Evolutionary conservation across 805 yeast genomes (phyloP).

Genomic region (Metschnikowia santaceciliae): DNA sequence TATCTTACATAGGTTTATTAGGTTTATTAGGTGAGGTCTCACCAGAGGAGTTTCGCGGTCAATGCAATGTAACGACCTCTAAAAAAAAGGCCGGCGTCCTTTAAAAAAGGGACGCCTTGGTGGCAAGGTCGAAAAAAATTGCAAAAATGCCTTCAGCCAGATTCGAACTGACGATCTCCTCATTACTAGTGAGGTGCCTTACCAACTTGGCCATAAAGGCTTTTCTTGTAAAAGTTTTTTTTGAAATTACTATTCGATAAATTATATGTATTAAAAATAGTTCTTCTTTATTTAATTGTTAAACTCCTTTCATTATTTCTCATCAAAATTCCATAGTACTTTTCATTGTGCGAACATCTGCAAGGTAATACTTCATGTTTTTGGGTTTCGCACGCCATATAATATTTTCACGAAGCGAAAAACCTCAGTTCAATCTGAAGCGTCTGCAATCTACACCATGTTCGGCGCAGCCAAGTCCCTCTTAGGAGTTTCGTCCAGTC

Average conservation of each 20-base stretch:
- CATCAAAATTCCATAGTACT: no score
- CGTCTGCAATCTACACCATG: constrained; percentile 3
- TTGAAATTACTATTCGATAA: no score
- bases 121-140: constrained; percentile 6
- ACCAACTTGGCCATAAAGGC: constrained; percentile 29
- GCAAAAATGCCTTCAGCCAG: constrained; percentile 26
- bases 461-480: constrained; percentile 4
- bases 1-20: no score
- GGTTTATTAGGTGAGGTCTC: no score
- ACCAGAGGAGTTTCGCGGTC: no score
- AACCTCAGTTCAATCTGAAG: constrained; percentile 1
- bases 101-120: no score
- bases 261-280: neutral
- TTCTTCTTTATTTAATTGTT: neutral
- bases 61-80: no score
- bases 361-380: neutral
- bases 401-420: constrained; percentile 2
- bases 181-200: constrained; percentile 34
- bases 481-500: constrained; percentile 1
- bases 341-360: no score
- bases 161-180: constrained; percentile 31
- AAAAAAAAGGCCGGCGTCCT: no score
- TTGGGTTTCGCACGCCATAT: neutral
- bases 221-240: neutral
- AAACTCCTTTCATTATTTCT: no score